Base-by-base conservation (phyloP, 495 filamentous ascomycete species). In the Acidomyces sp. region DNA sequence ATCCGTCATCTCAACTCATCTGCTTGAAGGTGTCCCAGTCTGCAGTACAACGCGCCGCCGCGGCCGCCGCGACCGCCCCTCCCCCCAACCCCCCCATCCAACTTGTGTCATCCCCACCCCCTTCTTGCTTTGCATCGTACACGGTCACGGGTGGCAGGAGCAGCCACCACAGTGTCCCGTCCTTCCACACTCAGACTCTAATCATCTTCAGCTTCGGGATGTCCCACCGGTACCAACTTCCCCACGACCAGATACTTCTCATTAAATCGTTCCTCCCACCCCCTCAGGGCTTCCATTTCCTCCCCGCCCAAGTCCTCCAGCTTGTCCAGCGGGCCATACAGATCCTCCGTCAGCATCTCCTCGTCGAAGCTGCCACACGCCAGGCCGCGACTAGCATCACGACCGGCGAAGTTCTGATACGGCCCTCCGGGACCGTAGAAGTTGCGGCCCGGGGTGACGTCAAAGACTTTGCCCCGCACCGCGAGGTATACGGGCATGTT, bases 191-290 rank as follows among this genome's bases (percentile, higher is more conserved):
- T n/a, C n/a, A n/a, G n/a, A n/a, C n/a, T 45, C 40, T 37, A 31
- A n/a, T 51, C 59, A 37, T 48, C 53, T 44, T 62, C 54, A 10
- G 66, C 72, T 39, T 78, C 72, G 18, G 69, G 61, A 46, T 75
- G 72, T 7, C 71, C 72, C 52, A 79, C 77, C 4, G 79, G 66
- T 27, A 96, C 85, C 54, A 97, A 60, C 64, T 74, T 81, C n/a
- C 90, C 90, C 13, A 97, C 85, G 7, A 96, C 72, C 23, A 94
- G 62, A 62, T 97, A 97, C 67, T 97, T 97, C 61, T 87, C 85
- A 23, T 62, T 61, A 65, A 97, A 97, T 45, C 85, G 70, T 55
- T 86, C 84, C 63, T 93, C 85, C 90, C 90, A 97, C 5, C 80
- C 82, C 56, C 69, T 68, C 58, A 97, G 62, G 30, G 85, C 80